Evolutionary conservation across 768 basidiomycete species (phyloP), one percentile per base, ranked within the genome.

Genomic region (Auricularia sp.): DNA sequence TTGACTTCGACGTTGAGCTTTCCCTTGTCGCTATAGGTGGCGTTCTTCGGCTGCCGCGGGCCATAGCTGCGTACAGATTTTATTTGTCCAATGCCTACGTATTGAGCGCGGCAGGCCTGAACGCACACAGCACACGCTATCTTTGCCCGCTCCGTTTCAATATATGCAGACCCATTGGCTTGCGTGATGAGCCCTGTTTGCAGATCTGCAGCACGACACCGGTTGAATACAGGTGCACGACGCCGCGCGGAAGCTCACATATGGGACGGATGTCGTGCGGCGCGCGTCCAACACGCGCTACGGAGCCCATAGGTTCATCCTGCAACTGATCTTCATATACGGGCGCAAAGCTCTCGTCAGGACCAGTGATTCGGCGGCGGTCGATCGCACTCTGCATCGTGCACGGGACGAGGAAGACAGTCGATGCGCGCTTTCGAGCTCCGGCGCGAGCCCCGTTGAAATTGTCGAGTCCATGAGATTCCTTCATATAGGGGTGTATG

Each of bases 111-210:
- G 61, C 11, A 62, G 54, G 12, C 12, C 47, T 23, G 51, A 66
- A 82, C 90, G 71, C 70, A 98, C 95, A 98, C 91, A 51, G 97
- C 93, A 73, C 93, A 97, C 3, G 93, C 94, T 67, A 99, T 86
- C 77, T 99, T 99, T 0, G 91, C 91, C 64, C 83, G 83, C 64
- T 90, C 89, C 1, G 88, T 90, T 76, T 99, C 97, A 69, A 99
- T 90, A 72, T 98, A 99, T 11, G 93, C 94, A 18, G 94, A 97
- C 1, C 97, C 97, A 71, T 93, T 95, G 1, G 97, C 96, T 75
- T 97, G 93, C 66, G 78, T 88, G 63, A 97, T 93, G 14, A 98
- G 77, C 8, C 94, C 93, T 35, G 92, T 86, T 72, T 94, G 87
- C 60, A 99, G 77, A 75, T 91, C 95, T 99, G 67, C 64, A 66